Percentiles rank a stretch among this genome's conserved stretches.
phyloP scores from a whole-genome alignment of 768 basidiomycete genomes.

The Calvatia gigantea region DNA sequence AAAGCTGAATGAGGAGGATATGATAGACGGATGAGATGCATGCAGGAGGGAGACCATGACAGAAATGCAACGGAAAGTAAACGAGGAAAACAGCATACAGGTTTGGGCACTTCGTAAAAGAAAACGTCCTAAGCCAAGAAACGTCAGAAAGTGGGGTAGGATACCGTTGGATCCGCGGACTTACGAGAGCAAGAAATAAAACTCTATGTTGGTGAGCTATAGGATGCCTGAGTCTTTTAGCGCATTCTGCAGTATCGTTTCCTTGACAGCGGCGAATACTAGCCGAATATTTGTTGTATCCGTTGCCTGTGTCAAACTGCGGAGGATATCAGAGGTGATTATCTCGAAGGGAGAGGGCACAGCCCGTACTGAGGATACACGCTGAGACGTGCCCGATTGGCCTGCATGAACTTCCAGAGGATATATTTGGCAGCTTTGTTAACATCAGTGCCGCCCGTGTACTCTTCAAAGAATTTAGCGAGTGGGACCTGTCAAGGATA shows the following conservation, averaged over 20 bases:
- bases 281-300: conserved; percentile 81
- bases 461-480: conserved; percentile 83
- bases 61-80: background rate
- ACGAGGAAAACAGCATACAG: background rate
- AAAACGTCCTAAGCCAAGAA: background rate
- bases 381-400: conserved; percentile 76
- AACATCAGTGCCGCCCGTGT: conserved; percentile 84
- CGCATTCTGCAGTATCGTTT: conserved; percentile 90
- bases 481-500: conserved; percentile 53
- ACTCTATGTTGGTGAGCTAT: conserved; percentile 16
- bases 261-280: conserved; percentile 86
- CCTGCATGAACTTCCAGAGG: conserved; percentile 92
- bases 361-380: conserved; percentile 67
- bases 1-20: background rate
- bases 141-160: background rate
- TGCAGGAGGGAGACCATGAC: background rate
- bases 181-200: background rate
- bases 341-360: conserved; percentile 12
- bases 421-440: conserved; percentile 96
- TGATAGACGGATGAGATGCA: background rate
- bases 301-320: conserved; percentile 81
- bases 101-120: background rate
- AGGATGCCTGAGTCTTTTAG: conserved; percentile 84
- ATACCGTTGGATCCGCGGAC: background rate
- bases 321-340: conserved; percentile 20